phyloP scores from a whole-genome alignment of 768 basidiomycete genomes.

The Neoboletus magnificus region DNA sequence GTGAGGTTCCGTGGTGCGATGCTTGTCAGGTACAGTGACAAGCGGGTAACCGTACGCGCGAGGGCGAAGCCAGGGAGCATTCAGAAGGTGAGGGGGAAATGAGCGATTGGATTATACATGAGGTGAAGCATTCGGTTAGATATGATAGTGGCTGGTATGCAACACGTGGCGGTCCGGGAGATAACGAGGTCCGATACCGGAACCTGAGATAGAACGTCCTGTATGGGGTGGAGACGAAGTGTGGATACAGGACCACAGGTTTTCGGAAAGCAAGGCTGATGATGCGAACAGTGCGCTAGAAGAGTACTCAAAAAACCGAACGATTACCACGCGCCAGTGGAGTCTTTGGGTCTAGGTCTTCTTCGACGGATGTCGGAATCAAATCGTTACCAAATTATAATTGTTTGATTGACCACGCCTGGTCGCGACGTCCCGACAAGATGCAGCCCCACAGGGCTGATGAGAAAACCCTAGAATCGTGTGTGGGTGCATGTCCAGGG shows the following conservation, averaged over 20 bases:
- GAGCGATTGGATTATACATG: constrained; percentile 6
- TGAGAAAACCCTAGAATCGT: constrained; percentile 21
- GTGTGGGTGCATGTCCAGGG: constrained; percentile 14
- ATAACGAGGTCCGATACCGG: constrained; percentile 25
- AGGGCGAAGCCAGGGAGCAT: constrained; percentile 6
- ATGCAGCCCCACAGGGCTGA: constrained; percentile 20
- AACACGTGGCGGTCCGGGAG: constrained; percentile 16
- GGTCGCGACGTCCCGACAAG: constrained; percentile 11
- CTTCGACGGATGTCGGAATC: constrained; percentile 5
- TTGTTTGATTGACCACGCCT: constrained; percentile 11
- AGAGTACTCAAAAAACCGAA: constrained; percentile 12
- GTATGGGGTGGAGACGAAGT: constrained; percentile 3
- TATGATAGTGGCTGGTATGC: constrained; percentile 15
- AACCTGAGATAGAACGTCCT: constrained; percentile 4
- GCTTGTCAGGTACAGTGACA: constrained; percentile 20
- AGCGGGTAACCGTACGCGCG: constrained; percentile 10
- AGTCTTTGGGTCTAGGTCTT: constrained; percentile 28
- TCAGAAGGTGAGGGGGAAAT: constrained; percentile 11
- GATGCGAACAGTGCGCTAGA: not conserved
- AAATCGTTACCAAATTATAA: constrained; percentile 23
- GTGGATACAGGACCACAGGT: constrained; percentile 13
- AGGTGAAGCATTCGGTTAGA: constrained; percentile 24
- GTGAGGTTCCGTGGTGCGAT: constrained; percentile 14
- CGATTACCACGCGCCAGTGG: constrained; percentile 29
- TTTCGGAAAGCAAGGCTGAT: constrained; percentile 7